Evolutionary conservation across 495 filamentous ascomycete species (phyloP), one percentile per base, ranked within the genome.

Genomic region (Achaetomiella virescens): DNA sequence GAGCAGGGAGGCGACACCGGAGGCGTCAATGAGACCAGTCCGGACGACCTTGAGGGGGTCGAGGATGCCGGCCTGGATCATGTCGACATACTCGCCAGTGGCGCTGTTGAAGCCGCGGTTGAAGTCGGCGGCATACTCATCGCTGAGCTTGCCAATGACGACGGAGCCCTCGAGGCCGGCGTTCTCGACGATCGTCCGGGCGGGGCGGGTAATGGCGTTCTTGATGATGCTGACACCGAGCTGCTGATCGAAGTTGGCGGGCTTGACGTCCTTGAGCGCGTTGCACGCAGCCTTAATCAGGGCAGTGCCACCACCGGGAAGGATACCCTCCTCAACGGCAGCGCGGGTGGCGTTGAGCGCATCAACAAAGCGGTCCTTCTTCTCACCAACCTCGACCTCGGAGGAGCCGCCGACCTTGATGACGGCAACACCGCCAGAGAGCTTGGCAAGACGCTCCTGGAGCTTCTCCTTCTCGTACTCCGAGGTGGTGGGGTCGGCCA

Each of bases 401-500:
- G 91, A 97, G 55, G 91, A 79, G 72, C 93, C 93, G 65, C 93
- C 93, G 62, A 98, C 93, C 81, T 92, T 96, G 82, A 98, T 97
- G 75, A 98, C 93, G 60, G 93, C 93, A 67, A 98, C 93, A 82
- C 93, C 93, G 52, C 93, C 93, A 44, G 93, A 97, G 62, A 98
- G 90, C 86, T 98, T 98, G 63, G 93, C 93, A 48, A 97, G 88
- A 77, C 93, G 93, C 78, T 98, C 93, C 75, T 97, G 93, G 54
- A 98, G 88, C 84, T 98, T 98, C 85, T 98, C 93, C 81, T 96
- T 97, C 83, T 98, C 93, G 77, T 98, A 97, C 65, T 97, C 95
- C 57, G 90, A 95, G 57, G 93, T 97, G 57, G 81, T 82, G 27
- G 93, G 84, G 78, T 97, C 93, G 60, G 75, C 79, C 84, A 97